A percentile compares a stretch with the other conserved stretches of the same genome.
Conservation (phyloP, 371 early-diverging fungal genomes). For the Circinella umbellata region DNA sequence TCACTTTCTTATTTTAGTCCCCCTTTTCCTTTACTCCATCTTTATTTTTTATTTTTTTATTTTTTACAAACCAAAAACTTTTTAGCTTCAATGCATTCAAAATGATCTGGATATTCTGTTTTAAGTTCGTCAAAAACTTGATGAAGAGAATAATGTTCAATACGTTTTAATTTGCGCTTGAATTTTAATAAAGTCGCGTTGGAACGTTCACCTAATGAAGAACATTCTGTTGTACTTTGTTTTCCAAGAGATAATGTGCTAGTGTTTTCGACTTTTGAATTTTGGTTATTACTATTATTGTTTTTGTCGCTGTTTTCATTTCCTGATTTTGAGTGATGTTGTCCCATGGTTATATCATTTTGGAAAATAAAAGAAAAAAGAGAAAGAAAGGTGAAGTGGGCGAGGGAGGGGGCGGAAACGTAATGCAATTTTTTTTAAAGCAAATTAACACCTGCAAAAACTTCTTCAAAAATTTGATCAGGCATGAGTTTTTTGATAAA, state of each 20-base stretch:
- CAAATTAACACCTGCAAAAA: too few relatives aligned
- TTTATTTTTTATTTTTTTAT: too few relatives aligned
- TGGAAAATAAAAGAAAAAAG: neutral
- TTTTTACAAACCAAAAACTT: constrained; percentile 40
- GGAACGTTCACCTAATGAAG: neutral
- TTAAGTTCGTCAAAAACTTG: constrained; percentile 40
- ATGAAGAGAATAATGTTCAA: constrained; percentile 39
- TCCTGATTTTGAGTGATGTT: constrained; percentile 7
- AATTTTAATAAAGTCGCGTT: constrained; percentile 1
- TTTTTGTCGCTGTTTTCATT: neutral
- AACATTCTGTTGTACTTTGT: constrained; percentile 7
- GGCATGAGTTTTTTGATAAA: too few relatives aligned
- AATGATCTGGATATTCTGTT: constrained; percentile 34
- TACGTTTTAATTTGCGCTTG: constrained; percentile 27
- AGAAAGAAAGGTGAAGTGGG: neutral
- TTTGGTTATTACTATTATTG: neutral
- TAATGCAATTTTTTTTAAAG: too few relatives aligned
- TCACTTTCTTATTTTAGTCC: neutral
- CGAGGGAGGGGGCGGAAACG: too few relatives aligned
- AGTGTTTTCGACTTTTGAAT: neutral
- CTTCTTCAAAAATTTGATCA: too few relatives aligned
- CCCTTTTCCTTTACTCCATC: too few relatives aligned
- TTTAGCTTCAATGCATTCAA: constrained; percentile 49
- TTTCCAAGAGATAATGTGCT: neutral
- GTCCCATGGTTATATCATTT: constrained; percentile 4